These are phyloP conservation scores for Penicillium glabrum DNA, from an alignment of 2,329 filamentous ascomycete species.

Conservation along the genomic window DNA sequence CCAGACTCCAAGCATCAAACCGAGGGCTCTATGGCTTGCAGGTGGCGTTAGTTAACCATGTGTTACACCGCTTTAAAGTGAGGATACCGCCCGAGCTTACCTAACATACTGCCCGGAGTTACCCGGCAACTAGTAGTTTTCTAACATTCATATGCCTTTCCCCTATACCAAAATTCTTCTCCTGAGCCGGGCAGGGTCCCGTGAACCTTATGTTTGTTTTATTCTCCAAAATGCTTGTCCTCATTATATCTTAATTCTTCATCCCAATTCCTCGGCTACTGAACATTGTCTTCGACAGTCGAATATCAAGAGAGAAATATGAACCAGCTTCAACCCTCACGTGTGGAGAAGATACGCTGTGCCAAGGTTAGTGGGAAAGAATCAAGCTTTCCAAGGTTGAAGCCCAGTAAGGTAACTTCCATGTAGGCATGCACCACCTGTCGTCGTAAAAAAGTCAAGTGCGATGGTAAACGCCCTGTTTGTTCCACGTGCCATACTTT, in stretches of 20 bases:
- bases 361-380: not conserved
- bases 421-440: slow-evolving; percentile 6
- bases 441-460: slow-evolving; percentile 13
- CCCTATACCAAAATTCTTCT: not conserved
- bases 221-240: not conserved
- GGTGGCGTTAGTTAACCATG: too few species aligned
- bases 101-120: too few species aligned
- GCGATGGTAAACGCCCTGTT: slow-evolving; percentile 10
- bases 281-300: not conserved
- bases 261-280: not conserved
- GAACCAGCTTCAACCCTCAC: not conserved
- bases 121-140: too few species aligned
- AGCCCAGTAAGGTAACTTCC: not conserved
- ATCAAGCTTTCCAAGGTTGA: too few species aligned
- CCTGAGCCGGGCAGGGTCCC: not conserved
- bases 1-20: too few species aligned
- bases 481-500: slow-evolving; percentile 11
- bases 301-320: not conserved
- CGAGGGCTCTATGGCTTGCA: too few species aligned
- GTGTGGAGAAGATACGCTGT: not conserved
- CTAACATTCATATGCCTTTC: not conserved
- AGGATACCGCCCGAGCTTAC: too few species aligned
- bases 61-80: too few species aligned
- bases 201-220: too few species aligned
- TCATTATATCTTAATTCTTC: not conserved